Percentiles rank a stretch among this genome's conserved stretches.
These are phyloP conservation scores for Phoenix dactylifera DNA, from an alignment of 176 grass and related monocot species.

Conservation along the genomic window DNA sequence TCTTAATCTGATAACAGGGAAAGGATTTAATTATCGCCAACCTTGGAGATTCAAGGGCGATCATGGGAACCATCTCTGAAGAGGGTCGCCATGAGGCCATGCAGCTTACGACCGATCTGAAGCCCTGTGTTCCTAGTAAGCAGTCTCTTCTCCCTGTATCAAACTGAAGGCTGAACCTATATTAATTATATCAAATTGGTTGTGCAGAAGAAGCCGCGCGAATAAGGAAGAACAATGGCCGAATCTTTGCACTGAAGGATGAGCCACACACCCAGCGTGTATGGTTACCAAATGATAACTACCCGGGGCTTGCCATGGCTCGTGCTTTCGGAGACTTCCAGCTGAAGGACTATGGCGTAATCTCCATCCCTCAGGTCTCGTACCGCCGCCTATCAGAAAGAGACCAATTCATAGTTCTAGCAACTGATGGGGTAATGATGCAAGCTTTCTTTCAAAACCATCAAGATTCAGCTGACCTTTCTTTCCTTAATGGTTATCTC, in stretches of 20 bases:
- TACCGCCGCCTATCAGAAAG: slow-evolving; percentile 26
- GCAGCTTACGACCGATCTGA: slow-evolving; percentile 77
- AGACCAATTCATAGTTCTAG: slow-evolving; percentile 72
- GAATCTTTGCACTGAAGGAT: slow-evolving; percentile 59
- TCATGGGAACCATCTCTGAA: slow-evolving; percentile 54
- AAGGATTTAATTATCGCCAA: slow-evolving; percentile 81
- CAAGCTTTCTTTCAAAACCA: background rate
- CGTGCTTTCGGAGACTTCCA: slow-evolving; percentile 64
- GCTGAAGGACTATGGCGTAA: slow-evolving; percentile 68
- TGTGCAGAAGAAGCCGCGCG: slow-evolving; percentile 70
- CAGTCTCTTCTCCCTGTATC: background rate
- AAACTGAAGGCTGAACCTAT: too few species aligned
- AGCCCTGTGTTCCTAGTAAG: slow-evolving; percentile 46
- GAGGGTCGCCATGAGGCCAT: slow-evolving; percentile 46
- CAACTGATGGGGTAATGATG: slow-evolving; percentile 52
- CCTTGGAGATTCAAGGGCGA: slow-evolving; percentile 79
- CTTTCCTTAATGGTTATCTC: background rate
- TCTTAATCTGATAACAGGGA: slow-evolving; percentile 20
- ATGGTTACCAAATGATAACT: slow-evolving; percentile 69
- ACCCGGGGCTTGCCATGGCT: slow-evolving; percentile 71
- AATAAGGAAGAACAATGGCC: slow-evolving; percentile 53
- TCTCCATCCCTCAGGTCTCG: slow-evolving; percentile 53
- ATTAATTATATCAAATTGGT: too few species aligned
- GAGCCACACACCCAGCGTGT: slow-evolving; percentile 57
- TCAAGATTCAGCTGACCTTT: too few species aligned